Conservation (phyloP, 2,329 filamentous ascomycete species). For the Apiospora sp. region DNA sequence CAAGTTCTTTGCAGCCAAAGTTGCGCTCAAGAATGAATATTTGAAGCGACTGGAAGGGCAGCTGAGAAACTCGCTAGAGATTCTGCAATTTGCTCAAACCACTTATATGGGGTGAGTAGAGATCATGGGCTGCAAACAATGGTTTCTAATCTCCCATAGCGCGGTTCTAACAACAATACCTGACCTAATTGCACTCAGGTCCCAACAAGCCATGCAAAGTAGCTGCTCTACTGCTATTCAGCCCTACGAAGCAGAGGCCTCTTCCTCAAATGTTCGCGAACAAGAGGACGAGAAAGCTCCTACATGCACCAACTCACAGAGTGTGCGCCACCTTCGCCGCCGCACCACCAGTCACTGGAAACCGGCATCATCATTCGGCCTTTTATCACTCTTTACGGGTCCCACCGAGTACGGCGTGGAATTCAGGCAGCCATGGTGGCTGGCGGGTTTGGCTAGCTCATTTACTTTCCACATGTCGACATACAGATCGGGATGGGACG, state of each 20-base stretch:
- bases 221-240: neutral
- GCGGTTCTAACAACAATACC: neutral
- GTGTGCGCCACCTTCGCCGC: too few species aligned
- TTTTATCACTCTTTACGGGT: neutral
- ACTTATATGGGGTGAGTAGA: constrained; percentile 34
- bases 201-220: neutral
- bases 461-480: neutral
- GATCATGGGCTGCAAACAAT: neutral
- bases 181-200: too few species aligned
- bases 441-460: neutral
- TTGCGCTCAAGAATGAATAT: constrained; percentile 34
- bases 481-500: neutral
- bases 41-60: constrained; percentile 32
- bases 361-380: neutral
- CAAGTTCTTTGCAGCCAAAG: constrained; percentile 26
- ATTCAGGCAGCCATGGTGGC: neutral
- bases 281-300: too few species aligned
- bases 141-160: neutral
- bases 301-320: neutral
- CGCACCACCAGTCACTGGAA: neutral
- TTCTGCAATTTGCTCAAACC: constrained; percentile 33
- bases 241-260: neutral
- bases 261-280: neutral
- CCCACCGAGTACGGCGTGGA: neutral
- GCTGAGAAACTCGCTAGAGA: constrained; percentile 32